These are phyloP conservation scores for Linnemannia schmuckeri DNA, from an alignment of 192 early-diverging fungal genomes.

Conservation along the genomic window DNA sequence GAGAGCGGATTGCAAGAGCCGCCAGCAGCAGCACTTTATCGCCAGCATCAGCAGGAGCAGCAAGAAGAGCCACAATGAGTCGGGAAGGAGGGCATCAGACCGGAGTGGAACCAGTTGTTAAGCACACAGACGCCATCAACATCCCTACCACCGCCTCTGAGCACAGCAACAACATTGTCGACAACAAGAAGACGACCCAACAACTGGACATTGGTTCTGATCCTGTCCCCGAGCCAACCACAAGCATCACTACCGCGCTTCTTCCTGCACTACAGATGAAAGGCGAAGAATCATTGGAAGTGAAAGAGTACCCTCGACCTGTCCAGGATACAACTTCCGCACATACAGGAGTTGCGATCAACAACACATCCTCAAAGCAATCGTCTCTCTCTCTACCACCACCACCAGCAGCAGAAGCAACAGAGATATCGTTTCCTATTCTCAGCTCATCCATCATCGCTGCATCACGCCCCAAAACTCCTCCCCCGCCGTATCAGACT, in stretches of 20 bases:
- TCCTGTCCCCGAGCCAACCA: background rate
- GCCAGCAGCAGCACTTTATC: conserved; percentile 1
- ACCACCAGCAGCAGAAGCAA: background rate
- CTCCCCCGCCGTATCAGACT: background rate
- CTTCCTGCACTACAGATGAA: background rate
- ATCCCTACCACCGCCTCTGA: background rate
- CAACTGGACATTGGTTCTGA: background rate
- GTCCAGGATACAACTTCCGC: background rate
- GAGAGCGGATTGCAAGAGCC: background rate
- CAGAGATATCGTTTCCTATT: background rate
- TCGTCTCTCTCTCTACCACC: background rate
- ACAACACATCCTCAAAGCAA: background rate
- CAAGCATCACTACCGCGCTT: background rate
- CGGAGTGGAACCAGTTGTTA: background rate
- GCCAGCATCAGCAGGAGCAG: background rate
- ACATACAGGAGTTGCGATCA: background rate
- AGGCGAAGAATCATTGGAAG: background rate
- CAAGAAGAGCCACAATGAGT: background rate
- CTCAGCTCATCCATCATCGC: background rate
- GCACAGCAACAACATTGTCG: background rate
- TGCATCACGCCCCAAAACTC: background rate
- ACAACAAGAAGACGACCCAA: background rate
- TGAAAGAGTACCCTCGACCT: background rate
- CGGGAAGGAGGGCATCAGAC: background rate
- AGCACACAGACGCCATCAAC: background rate